phyloP scores from a whole-genome alignment of 441 rosid species.

The Corymbia citriodora region DNA sequence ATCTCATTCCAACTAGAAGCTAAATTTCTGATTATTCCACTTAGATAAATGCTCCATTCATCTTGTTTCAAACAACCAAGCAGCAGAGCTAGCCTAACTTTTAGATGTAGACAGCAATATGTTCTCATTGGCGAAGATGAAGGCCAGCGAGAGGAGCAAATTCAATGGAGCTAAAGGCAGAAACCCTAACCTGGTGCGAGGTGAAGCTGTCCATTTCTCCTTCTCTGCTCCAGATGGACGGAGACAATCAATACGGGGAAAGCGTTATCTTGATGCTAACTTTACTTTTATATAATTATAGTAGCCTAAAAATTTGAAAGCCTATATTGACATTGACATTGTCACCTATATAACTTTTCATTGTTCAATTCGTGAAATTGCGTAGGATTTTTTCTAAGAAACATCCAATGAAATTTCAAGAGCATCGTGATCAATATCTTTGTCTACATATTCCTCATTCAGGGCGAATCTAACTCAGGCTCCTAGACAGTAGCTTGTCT shows the following conservation, averaged over 20 bases:
- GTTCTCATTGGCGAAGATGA: background rate
- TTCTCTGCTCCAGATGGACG: background rate
- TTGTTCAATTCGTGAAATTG: background rate
- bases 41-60: background rate
- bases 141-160: background rate
- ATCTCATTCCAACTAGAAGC: background rate
- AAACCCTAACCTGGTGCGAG: background rate
- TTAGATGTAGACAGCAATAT: background rate
- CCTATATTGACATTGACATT: background rate
- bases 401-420: background rate
- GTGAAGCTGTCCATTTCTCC: background rate
- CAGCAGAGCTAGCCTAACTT: background rate
- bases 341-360: too few relatives aligned
- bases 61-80: background rate
- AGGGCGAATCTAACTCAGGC: accelerated
- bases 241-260: background rate
- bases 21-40: background rate
- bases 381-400: background rate
- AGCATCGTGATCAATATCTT: background rate
- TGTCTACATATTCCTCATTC: background rate
- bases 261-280: background rate
- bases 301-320: background rate
- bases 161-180: background rate
- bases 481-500: background rate
- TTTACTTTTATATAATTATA: background rate